These are phyloP conservation scores for Coccinonectria pachysandricola DNA, from an alignment of 2,329 filamentous ascomycete genomes.

Conservation along the genomic window DNA sequence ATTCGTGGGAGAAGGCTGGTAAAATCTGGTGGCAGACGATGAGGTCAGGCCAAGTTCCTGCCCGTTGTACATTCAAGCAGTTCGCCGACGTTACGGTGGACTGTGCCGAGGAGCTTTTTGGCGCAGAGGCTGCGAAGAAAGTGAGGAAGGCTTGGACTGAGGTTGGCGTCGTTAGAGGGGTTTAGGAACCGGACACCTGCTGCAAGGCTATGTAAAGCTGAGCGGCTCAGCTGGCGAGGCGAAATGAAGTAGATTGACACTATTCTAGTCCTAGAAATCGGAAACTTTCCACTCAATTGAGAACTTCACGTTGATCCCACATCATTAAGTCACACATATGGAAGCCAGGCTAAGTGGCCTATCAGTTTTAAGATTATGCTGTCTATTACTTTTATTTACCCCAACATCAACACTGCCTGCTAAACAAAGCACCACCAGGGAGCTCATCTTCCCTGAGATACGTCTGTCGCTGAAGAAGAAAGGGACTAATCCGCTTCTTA, in stretches of 20 bases:
- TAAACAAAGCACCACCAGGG: too few species aligned
- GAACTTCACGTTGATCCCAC: too few species aligned
- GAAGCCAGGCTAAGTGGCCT: too few species aligned
- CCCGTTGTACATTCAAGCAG: slow-evolving; percentile 33
- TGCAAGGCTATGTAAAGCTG: slow-evolving; percentile 7
- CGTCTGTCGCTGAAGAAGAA: too few species aligned
- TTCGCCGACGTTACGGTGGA: slow-evolving; percentile 40
- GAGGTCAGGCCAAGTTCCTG: slow-evolving; percentile 30
- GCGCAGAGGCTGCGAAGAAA: slow-evolving; percentile 29
- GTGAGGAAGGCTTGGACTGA: slow-evolving; percentile 37
- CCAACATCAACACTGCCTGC: too few species aligned
- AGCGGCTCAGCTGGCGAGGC: slow-evolving; percentile 1
- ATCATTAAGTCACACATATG: too few species aligned
- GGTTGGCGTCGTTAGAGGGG: slow-evolving; percentile 30
- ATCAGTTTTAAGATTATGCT: too few species aligned
- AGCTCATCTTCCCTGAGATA: too few species aligned
- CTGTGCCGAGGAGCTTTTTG: slow-evolving; percentile 33
- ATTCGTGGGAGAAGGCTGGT: slow-evolving; percentile 43
- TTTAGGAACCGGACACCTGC: slow-evolving; percentile 6
- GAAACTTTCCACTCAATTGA: too few species aligned
- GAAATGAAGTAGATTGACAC: slow-evolving; percentile 1
- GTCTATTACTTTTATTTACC: too few species aligned
- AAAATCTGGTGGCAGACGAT: slow-evolving; percentile 43
- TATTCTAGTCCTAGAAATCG: too few species aligned
- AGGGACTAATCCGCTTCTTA: too few species aligned